Evolutionary conservation across 2,329 filamentous ascomycete genomes (phyloP), one percentile per base, ranked within the genome.

Genomic region (Talaromyces sp.): DNA sequence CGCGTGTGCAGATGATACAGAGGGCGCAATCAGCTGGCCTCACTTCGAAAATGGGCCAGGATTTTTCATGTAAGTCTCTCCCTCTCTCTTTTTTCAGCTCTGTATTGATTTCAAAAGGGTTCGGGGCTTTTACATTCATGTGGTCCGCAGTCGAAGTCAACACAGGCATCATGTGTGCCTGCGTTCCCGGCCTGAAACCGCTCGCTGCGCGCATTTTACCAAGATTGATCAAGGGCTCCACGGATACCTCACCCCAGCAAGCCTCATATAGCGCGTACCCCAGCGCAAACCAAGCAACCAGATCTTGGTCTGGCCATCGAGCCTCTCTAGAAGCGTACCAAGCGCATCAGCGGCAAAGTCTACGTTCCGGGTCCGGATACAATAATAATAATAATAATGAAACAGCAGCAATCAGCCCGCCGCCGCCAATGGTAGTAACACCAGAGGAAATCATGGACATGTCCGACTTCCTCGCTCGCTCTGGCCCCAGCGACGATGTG

Each of bases 71-170:
- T 77, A 70, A 19, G 72, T 33, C 3, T 19, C 27, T 54, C 4
- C 7, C 17, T 57, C 25, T 51, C 36, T 19, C 58, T 54, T 75
- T 75, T 11, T 52, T 36, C 19, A 6, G 15, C 28, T 32, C 6
- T 30, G 17, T 30, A 57, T 72, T 77, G 3, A 69, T 74, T 2
- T 79, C 86, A 77, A 83, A 83, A 59, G 91, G 86, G 87, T 92
- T 93, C 70, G 90, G 91, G 0, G 91, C 91, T 0, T 78, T 92
- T 5, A 91, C 91, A 0, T 88, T 96, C 71, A 93, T 96, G 90
- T 98, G 93, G 93, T 93, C 90, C 17, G 90, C 89, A 13, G 87
- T 97, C 59, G 93, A 97, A 74, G 92, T 96, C 70, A 95, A 96
- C 66, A 81, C 96, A 1, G 93, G 92, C 19, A 92, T 97, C 67